Percentiles rank a stretch among this genome's conserved stretches.
phyloP scores from a whole-genome alignment of 1,139 yeast species.

The Hansenula anomala region DNA sequence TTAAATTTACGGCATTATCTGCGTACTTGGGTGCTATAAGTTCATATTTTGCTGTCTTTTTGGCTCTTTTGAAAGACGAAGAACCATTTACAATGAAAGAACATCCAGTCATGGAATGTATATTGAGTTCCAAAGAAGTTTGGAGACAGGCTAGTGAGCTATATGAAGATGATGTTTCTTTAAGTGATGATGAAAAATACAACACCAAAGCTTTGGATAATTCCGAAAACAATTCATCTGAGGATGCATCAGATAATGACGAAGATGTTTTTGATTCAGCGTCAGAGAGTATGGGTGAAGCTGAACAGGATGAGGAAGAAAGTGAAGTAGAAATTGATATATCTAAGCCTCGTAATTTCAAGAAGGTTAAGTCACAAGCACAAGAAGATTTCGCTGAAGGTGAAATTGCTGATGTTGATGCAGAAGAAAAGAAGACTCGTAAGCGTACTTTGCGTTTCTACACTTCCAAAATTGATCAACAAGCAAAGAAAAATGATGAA shows the following conservation, averaged over 20 bases:
- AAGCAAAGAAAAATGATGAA: slow-evolving; percentile 54
- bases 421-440: slow-evolving; percentile 79
- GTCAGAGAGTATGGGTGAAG: slow-evolving; percentile 22
- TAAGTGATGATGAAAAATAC: slow-evolving; percentile 19
- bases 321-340: slow-evolving; percentile 47
- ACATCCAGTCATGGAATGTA: slow-evolving; percentile 83
- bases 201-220: slow-evolving; percentile 13
- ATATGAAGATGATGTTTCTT: slow-evolving; percentile 25
- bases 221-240: too few species aligned
- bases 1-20: slow-evolving; percentile 65
- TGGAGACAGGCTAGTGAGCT: slow-evolving; percentile 77
- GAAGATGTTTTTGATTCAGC: slow-evolving; percentile 25
- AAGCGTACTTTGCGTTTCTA: slow-evolving; percentile 88
- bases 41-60: slow-evolving; percentile 19
- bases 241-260: slow-evolving; percentile 18
- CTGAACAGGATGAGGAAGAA: slow-evolving; percentile 23
- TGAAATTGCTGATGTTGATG: slow-evolving; percentile 69
- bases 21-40: slow-evolving; percentile 36
- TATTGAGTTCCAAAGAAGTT: slow-evolving; percentile 75
- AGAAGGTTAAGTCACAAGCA: slow-evolving; percentile 21
- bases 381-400: slow-evolving; percentile 51
- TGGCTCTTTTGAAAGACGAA: slow-evolving; percentile 44
- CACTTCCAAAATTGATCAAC: slow-evolving; percentile 93
- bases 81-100: slow-evolving; percentile 73
- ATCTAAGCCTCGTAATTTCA: slow-evolving; percentile 37